These are phyloP conservation scores for Berberis thunbergii DNA, from an alignment of 164 flowering plant genomes.

Conservation along the genomic window DNA sequence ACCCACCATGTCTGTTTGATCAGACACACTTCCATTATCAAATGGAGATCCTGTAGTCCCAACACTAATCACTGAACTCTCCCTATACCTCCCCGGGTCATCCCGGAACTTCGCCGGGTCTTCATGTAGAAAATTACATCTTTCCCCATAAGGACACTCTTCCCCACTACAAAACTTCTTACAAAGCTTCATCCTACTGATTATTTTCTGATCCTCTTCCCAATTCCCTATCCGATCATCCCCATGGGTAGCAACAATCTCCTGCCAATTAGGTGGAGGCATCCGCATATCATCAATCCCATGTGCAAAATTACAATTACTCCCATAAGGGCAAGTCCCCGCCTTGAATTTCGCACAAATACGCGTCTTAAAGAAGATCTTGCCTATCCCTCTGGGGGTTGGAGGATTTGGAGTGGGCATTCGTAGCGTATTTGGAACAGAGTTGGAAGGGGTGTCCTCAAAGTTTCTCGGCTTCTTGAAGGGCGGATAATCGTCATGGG, in stretches of 20 bases:
- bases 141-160: slow-evolving; percentile 81
- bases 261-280: slow-evolving; percentile 88
- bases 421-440: no score
- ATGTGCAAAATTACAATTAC: slow-evolving; percentile 76
- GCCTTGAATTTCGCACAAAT: slow-evolving; percentile 50
- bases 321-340: slow-evolving; percentile 63
- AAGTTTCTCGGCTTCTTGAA: slow-evolving; percentile 39
- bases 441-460: slow-evolving; percentile 14
- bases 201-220: slow-evolving; percentile 62
- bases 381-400: slow-evolving; percentile 35
- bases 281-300: slow-evolving; percentile 65
- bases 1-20: slow-evolving; percentile 11
- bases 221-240: slow-evolving; percentile 41
- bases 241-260: slow-evolving; percentile 40
- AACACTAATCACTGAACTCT: slow-evolving; percentile 56
- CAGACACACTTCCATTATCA: slow-evolving; percentile 21
- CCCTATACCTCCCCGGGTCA: slow-evolving; percentile 43
- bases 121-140: slow-evolving; percentile 78
- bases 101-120: slow-evolving; percentile 56
- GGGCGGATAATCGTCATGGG: slow-evolving; percentile 14
- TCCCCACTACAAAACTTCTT: slow-evolving; percentile 79
- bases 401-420: background rate
- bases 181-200: slow-evolving; percentile 62
- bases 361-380: slow-evolving; percentile 75
- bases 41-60: slow-evolving; percentile 33